Conservation (phyloP, 805 yeast genomes). For the Candida pseudofarinosa region DNA sequence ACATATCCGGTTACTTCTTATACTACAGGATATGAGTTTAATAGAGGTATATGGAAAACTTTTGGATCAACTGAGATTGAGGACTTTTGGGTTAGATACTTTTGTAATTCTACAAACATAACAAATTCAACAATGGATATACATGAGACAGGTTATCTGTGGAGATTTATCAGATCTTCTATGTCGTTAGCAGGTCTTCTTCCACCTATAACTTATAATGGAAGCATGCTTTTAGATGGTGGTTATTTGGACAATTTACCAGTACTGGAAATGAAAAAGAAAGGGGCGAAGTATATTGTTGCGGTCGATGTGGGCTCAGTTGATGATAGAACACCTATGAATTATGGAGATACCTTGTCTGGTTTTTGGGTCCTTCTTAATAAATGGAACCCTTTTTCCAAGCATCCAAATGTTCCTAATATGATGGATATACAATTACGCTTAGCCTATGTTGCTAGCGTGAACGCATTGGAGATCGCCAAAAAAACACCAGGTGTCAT, state of each 20-base stretch:
- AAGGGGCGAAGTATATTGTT: slow-evolving; percentile 81
- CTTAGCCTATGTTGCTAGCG: slow-evolving; percentile 91
- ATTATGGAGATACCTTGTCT: slow-evolving; percentile 87
- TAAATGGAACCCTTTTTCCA: slow-evolving; percentile 85
- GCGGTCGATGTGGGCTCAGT: slow-evolving; percentile 96
- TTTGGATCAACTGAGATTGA: slow-evolving; percentile 91
- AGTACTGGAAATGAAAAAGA: slow-evolving; percentile 83
- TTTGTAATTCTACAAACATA: slow-evolving; percentile 88
- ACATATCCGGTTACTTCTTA: slow-evolving; percentile 94
- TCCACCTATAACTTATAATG: slow-evolving; percentile 85
- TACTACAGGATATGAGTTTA: slow-evolving; percentile 95
- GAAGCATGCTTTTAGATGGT: slow-evolving; percentile 92
- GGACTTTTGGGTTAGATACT: slow-evolving; percentile 91
- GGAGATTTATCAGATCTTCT: slow-evolving; percentile 94
- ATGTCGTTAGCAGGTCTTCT: slow-evolving; percentile 93
- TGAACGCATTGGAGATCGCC: slow-evolving; percentile 85
- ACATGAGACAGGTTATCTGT: slow-evolving; percentile 87
- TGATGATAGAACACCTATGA: slow-evolving; percentile 86
- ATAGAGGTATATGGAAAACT: slow-evolving; percentile 95
- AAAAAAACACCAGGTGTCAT: slow-evolving; percentile 80
- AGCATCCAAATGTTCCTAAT: slow-evolving; percentile 83
- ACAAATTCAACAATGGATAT: slow-evolving; percentile 95
- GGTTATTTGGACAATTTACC: slow-evolving; percentile 94
- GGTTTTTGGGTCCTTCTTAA: slow-evolving; percentile 89
- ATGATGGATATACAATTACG: slow-evolving; percentile 94